Evolutionary conservation across 257 asterid genomes (phyloP), one percentile per base, ranked within the genome.

Genomic region (Gardenia jasminoides): DNA sequence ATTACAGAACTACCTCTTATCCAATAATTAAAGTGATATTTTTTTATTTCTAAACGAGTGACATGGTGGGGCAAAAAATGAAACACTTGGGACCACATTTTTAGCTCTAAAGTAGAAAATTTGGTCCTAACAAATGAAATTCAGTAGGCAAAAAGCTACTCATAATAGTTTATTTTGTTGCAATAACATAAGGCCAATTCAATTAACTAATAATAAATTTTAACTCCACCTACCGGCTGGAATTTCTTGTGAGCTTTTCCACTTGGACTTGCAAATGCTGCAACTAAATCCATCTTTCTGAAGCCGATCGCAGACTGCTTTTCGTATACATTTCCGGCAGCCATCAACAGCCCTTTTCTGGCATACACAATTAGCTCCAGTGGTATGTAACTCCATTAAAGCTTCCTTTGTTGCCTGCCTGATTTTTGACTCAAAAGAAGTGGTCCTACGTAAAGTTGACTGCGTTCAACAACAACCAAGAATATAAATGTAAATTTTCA

Each of bases 201-300:
- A 61, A 3, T 31, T 43, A 36, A 52, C 58, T 52, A 52, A 50
- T 50, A 4, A 54, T 15, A 0, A 62, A 54, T 41, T 67, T 67
- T n/a, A 36, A 24, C 24, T 66, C 26, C 41, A 85, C 88, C 85
- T 82, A 86, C 89, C 89, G 71, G 87, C 74, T 7, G 78, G 84
- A 44, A 79, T 77, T 43, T 76, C 74, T 0, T 66, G 59, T 2
- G 87, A 81, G 47, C 76, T 78, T 62, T 72, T 84, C 90, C 88
- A 84, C 70, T 84, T 84, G 59, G 90, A 85, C 81, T 79, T 83
- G 78, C 88, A 81, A 75, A 84, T 83, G 54, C 26, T 71, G 75
- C 87, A 80, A 43, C 69, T 70, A 17, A 71, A 85, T n/a, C 88
- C 88, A 26, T 61, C 81, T 10, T 70, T 66, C 52, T 26, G 79